phyloP scores from a whole-genome alignment of 208 protist species.

The Acanthamoeba triangularis region DNA sequence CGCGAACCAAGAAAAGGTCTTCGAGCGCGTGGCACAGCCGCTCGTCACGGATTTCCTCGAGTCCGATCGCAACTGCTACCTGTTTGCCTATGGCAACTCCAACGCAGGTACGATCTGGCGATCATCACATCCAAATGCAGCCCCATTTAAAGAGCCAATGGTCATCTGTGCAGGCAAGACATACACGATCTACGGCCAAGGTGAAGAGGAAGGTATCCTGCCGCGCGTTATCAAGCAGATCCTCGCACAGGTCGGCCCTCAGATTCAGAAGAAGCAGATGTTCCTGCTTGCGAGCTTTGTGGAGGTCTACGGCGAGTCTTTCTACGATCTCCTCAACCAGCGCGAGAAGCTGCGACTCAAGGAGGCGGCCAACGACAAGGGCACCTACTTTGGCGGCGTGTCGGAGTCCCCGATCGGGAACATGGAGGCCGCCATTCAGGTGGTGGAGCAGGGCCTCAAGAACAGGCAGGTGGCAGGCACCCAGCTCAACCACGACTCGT shows the following conservation, averaged over 20 bases:
- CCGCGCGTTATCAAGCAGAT: slow-evolving; percentile 66
- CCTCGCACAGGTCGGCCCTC: background rate
- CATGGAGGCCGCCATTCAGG: slow-evolving; percentile 22
- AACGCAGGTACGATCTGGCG: background rate
- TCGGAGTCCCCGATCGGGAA: background rate
- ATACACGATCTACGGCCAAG: slow-evolving; percentile 95
- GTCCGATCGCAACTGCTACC: slow-evolving; percentile 35
- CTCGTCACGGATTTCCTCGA: slow-evolving; percentile 42
- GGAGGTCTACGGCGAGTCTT: slow-evolving; percentile 78
- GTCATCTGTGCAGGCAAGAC: slow-evolving; percentile 91
- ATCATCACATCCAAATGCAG: background rate
- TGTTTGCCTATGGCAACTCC: slow-evolving; percentile 63
- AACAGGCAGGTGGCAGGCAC: slow-evolving; percentile 76
- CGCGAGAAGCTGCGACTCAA: slow-evolving; percentile 28
- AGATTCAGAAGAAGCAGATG: background rate
- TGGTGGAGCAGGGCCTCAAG: slow-evolving; percentile 69
- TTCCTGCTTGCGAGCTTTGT: slow-evolving; percentile 58
- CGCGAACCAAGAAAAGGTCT: slow-evolving; percentile 20
- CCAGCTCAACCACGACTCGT: slow-evolving; percentile 73
- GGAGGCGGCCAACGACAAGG: slow-evolving; percentile 43
- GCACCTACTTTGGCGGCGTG: slow-evolving; percentile 13
- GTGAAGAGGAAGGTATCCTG: slow-evolving; percentile 91
- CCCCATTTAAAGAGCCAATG: background rate
- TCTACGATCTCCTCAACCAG: slow-evolving; percentile 80
- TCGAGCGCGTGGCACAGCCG: slow-evolving; percentile 37